phyloP scores from a whole-genome alignment of 441 rosid genomes.

The Raphanus hybrid region DNA sequence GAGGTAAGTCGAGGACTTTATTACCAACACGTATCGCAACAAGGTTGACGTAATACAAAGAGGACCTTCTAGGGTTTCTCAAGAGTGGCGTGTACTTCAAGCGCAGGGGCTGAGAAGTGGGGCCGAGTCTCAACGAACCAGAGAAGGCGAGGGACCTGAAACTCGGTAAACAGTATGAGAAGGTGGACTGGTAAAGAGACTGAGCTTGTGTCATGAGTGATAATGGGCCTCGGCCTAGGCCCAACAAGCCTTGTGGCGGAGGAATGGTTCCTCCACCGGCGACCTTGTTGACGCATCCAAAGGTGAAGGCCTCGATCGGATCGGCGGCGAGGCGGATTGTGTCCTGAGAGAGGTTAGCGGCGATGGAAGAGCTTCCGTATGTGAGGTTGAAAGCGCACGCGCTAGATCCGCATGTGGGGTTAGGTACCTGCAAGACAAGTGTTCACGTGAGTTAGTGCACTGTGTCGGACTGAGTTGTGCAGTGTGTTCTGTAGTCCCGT shows the following conservation, averaged over 20 bases:
- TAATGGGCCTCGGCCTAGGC: conserved; percentile 88
- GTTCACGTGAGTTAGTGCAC: conserved; percentile 35
- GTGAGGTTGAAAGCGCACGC: conserved; percentile 77
- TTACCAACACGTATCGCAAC: conserved; percentile 69
- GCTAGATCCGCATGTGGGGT: conserved; percentile 67
- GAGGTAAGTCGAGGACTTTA: conserved; percentile 66
- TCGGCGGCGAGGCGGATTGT: conserved; percentile 65
- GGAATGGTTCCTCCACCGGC: conserved; percentile 56
- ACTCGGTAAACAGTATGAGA: conserved; percentile 92
- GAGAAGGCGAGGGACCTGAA: conserved; percentile 70
- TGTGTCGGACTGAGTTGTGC: conserved; percentile 31
- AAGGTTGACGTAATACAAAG: conserved; percentile 79
- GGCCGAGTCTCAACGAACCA: conserved; percentile 87
- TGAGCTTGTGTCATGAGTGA: conserved; percentile 82
- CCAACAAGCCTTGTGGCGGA: conserved; percentile 82
- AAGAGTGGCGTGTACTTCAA: conserved; percentile 78
- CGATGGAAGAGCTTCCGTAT: conserved; percentile 76
- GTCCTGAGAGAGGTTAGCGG: conserved; percentile 79
- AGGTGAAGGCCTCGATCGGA: conserved; percentile 62
- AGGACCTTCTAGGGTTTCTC: conserved; percentile 77
- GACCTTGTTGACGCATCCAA: conserved; percentile 77
- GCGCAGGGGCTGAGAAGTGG: conserved; percentile 67
- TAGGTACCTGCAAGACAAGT: conserved; percentile 59
- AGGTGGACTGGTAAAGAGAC: conserved; percentile 68
- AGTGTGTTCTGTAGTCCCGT: conserved; percentile 36